Conservation (phyloP, 495 filamentous ascomycete genomes). For the Endocarpon pusillum region DNA sequence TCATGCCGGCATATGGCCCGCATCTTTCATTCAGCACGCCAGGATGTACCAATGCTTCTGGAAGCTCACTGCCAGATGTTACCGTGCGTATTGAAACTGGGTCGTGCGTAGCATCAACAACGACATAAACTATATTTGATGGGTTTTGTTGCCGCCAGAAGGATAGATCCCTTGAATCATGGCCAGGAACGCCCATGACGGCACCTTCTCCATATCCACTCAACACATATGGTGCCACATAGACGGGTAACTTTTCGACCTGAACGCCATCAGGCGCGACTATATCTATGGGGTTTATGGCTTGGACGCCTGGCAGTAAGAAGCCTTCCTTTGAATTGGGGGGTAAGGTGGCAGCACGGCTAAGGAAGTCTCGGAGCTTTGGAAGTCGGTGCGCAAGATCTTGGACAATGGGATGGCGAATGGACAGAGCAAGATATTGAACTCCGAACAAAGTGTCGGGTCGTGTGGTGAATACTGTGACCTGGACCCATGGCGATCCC, state of each 20-base stretch:
- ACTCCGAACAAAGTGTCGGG: conserved; percentile 73
- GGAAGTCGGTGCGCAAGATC: conserved; percentile 38
- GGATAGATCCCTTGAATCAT: conserved; percentile 56
- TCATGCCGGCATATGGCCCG: conserved; percentile 31
- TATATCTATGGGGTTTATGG: conserved; percentile 42
- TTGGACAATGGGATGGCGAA: conserved; percentile 53
- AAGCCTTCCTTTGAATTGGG: conserved; percentile 63
- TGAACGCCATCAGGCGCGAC: conserved; percentile 33
- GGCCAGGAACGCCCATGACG: conserved; percentile 83
- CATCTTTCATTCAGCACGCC: conserved; percentile 29
- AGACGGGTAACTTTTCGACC: conserved; percentile 49
- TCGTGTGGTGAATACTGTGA: conserved; percentile 71
- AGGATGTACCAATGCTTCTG: conserved; percentile 25
- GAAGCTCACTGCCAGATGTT: conserved; percentile 14
- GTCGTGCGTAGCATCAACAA: conserved; percentile 20
- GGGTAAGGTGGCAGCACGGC: conserved; percentile 40
- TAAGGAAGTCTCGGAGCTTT: conserved; percentile 48
- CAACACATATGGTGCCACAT: conserved; percentile 71
- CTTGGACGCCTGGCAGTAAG: conserved; percentile 39
- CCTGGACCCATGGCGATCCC: too few species aligned
- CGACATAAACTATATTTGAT: conserved; percentile 32
- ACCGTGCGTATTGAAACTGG: conserved; percentile 17
- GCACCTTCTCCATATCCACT: conserved; percentile 77
- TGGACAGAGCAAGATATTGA: conserved; percentile 65
- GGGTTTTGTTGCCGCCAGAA: conserved; percentile 61